These are phyloP conservation scores for Candida sanyaensis DNA, from an alignment of 1,139 yeast genomes.

Conservation along the genomic window DNA sequence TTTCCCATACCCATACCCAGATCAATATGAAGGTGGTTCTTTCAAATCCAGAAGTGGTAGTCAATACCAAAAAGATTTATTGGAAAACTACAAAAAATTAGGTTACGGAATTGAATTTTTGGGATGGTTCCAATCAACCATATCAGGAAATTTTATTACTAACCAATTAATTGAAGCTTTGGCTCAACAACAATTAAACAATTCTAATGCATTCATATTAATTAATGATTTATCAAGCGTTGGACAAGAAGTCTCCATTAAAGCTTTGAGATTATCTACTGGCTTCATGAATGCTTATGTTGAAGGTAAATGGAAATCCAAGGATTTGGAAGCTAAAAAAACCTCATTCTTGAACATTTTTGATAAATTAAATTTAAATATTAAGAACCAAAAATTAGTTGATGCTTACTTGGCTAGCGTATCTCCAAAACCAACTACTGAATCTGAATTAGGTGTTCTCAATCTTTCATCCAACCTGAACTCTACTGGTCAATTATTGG, in stretches of 20 bases:
- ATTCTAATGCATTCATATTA: conserved; percentile 66
- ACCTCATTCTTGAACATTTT: conserved; percentile 69
- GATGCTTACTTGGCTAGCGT: conserved; percentile 36
- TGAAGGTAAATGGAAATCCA: conserved; percentile 66
- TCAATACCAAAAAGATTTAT: conserved; percentile 70
- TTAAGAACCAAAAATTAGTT: conserved; percentile 56
- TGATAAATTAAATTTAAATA: conserved; percentile 68
- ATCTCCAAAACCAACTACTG: conserved; percentile 10
- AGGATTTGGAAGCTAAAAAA: conserved; percentile 59
- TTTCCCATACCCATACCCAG: conserved; percentile 62
- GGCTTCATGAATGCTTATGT: conserved; percentile 59
- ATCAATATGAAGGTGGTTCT: conserved; percentile 56
- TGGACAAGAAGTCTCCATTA: conserved; percentile 63
- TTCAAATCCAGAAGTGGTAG: conserved; percentile 61
- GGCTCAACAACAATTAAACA: conserved; percentile 62
- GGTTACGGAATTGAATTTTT: conserved; percentile 73
- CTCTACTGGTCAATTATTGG: conserved; percentile 55
- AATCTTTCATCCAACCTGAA: conserved; percentile 47
- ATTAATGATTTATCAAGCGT: conserved; percentile 75
- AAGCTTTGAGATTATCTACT: conserved; percentile 69
- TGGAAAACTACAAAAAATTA: conserved; percentile 60
- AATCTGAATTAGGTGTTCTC: conserved; percentile 39
- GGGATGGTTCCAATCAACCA: conserved; percentile 82
- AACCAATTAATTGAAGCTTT: conserved; percentile 67
- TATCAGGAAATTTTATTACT: conserved; percentile 69